Conservation (phyloP, 768 basidiomycete genomes). For the Hypholoma fasciculare region DNA sequence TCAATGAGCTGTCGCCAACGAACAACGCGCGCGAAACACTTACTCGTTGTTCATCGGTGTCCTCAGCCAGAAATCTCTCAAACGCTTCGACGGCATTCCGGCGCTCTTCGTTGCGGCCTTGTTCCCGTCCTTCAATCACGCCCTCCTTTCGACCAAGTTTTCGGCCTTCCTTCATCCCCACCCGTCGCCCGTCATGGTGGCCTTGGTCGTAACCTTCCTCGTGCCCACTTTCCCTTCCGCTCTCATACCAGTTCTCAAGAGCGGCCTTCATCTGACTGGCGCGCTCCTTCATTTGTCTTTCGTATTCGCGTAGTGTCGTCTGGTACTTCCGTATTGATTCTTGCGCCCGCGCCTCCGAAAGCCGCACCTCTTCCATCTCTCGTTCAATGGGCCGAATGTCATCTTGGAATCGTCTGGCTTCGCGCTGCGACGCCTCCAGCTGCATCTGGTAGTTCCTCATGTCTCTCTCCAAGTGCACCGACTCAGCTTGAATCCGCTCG, state of each 20-base stretch:
- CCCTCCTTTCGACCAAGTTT: slow-evolving; percentile 42
- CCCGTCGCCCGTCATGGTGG: slow-evolving; percentile 39
- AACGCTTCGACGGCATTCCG: slow-evolving; percentile 55
- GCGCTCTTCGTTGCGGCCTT: slow-evolving; percentile 51
- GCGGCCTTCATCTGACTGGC: slow-evolving; percentile 42
- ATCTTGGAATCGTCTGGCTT: slow-evolving; percentile 31
- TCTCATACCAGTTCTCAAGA: slow-evolving; percentile 43
- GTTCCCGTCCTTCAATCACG: slow-evolving; percentile 38
- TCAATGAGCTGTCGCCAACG: not conserved
- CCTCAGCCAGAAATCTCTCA: slow-evolving; percentile 52
- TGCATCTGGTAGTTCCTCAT: slow-evolving; percentile 45
- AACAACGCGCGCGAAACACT: slow-evolving; percentile 1
- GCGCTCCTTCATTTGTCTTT: slow-evolving; percentile 41
- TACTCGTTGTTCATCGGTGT: slow-evolving; percentile 32
- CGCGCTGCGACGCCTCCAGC: slow-evolving; percentile 46
- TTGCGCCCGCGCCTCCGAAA: slow-evolving; percentile 33
- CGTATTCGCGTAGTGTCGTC: slow-evolving; percentile 41
- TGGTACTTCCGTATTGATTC: slow-evolving; percentile 44
- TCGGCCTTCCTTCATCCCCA: slow-evolving; percentile 41
- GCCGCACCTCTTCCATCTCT: slow-evolving; percentile 43
- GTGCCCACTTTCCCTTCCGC: slow-evolving; percentile 44
- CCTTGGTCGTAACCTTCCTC: slow-evolving; percentile 48
- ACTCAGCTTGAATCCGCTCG: slow-evolving; percentile 32
- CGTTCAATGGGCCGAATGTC: slow-evolving; percentile 37
- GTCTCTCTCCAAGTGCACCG: slow-evolving; percentile 34